Base-by-base conservation (phyloP, 768 basidiomycete genomes). In the Lentinula aciculospora region DNA sequence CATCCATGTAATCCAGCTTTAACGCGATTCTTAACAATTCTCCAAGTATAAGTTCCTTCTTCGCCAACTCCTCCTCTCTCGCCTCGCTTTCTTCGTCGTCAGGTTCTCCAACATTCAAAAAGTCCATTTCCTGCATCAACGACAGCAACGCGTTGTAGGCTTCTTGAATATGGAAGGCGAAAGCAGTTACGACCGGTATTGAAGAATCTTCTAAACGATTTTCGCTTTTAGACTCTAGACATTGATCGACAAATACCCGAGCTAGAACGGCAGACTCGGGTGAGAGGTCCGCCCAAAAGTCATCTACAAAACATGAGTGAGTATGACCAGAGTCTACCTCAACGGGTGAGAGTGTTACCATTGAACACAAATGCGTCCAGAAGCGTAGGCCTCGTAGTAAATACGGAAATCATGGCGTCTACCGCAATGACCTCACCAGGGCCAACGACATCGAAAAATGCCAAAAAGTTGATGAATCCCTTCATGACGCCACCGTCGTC, bases 1-100 rank as follows among this genome's bases (percentile, higher is more conserved):
- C 95, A 69, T 99, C 96, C 25, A 85, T 85, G 63, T 95, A 98
- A 69, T 98, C 96, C 40, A 94, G 74, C 62, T 87, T 86, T 29
- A 92, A 78, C 0, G 91, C 88, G 59, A 97, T 81, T 56, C 81
- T 81, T 32, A 98, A 76, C 64, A 98, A 75, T 67, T 98, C 93
- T 2, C 85, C 79, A 46, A 97, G 80, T 10, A 94, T 73, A 57
- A 92, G 86, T 61, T 89, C 88, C 27, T 74, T 75, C 64, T 86
- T 85, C 3, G 82, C 76, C 17, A 81, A 68, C 57, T 82, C 80
- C 53, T 89, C 86, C 45, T 85, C 83, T 28, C 75, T 72, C 51
- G 71, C 68, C n/a, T 79, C 76, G 13, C 72, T 68, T 17, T 81
- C 76, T 27, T 77, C 72, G 19, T 74, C 72, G 19, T 67, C 67